phyloP scores from a whole-genome alignment of 2,329 filamentous ascomycete genomes.

The Bertia moriformis region DNA sequence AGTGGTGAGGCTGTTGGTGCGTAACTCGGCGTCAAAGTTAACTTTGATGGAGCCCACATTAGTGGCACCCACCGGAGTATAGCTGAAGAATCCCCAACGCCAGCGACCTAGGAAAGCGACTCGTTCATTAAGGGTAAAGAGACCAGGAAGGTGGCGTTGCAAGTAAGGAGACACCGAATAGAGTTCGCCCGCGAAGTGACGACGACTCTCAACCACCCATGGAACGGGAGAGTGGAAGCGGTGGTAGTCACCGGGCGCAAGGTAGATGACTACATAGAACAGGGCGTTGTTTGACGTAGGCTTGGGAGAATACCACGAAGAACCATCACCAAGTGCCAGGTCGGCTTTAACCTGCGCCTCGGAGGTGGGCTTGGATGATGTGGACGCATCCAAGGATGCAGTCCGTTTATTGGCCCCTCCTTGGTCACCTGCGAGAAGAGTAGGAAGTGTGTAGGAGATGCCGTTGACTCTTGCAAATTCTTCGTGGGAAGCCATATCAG shows the following conservation, averaged over 20 bases:
- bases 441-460: neutral
- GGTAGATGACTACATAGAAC: slow-evolving; percentile 41
- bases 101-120: slow-evolving; percentile 86
- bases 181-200: slow-evolving; percentile 94
- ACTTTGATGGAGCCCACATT: slow-evolving; percentile 94
- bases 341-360: neutral
- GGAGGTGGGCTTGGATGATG: neutral
- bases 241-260: slow-evolving; percentile 95
- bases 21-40: slow-evolving; percentile 89
- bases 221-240: slow-evolving; percentile 90
- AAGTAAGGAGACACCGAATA: slow-evolving; percentile 92
- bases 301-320: neutral
- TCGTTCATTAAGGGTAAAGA: slow-evolving; percentile 93
- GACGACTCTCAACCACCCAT: slow-evolving; percentile 86
- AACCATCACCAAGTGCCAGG: neutral
- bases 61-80: slow-evolving; percentile 87
- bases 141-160: slow-evolving; percentile 76
- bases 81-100: slow-evolving; percentile 96
- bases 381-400: neutral
- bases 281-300: neutral
- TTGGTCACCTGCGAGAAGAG: neutral
- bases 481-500: neutral
- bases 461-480: neutral
- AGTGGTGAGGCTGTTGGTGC: slow-evolving; percentile 81
- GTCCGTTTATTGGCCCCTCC: neutral